Evolutionary conservation across 345 rosid species (phyloP), one percentile per base, ranked within the genome.

Genomic region (Rhodamnia argentea): DNA sequence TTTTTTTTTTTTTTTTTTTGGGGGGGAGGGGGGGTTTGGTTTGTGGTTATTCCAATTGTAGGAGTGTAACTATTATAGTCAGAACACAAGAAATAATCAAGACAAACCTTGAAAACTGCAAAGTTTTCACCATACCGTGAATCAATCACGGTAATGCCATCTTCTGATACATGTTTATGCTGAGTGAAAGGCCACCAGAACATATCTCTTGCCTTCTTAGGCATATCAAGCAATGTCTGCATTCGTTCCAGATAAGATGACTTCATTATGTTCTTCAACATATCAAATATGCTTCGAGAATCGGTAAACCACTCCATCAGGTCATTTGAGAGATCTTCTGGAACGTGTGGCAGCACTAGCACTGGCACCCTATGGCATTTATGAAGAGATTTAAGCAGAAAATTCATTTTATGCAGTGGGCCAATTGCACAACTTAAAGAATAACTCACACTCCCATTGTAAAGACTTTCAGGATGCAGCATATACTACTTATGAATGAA

Each of bases 151-250:
- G 98, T 94, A 86, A 96, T 93, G 86, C 53, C 86, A 81, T 88
- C 93, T 89, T 95, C 92, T 16, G 92, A 92, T 52, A 97, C 94
- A 87, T 93, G 93, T 84, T 89, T 90, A 90, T 97, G 99, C 90
- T 97, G 98, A 91, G 99, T 96, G 90, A 96, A 96, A 11, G 99
- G 99, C 99, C 99, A 95, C 99, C 99, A 97, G 85, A 97, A 92
- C 86, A 92, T 89, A 60, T 96, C 91, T 56, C 91, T 89, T 55
- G 99, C 99, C 86, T 85, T 95, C 92, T 91, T 96, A 20, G 93
- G 88, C 98, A 96, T 95, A 64, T 90, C 90, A 84, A 89, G 89
- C 85, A 97, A 86, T 87, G 93, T 92, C 29, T 88, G 89, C 54
- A 95, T 86, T 88, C 98, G 94, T 89, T 94, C 92, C 84, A 86